Percentiles rank a stretch among this genome's conserved stretches.
phyloP scores from a whole-genome alignment of 2,329 filamentous ascomycete species.

The Monilinia aucupariae region DNA sequence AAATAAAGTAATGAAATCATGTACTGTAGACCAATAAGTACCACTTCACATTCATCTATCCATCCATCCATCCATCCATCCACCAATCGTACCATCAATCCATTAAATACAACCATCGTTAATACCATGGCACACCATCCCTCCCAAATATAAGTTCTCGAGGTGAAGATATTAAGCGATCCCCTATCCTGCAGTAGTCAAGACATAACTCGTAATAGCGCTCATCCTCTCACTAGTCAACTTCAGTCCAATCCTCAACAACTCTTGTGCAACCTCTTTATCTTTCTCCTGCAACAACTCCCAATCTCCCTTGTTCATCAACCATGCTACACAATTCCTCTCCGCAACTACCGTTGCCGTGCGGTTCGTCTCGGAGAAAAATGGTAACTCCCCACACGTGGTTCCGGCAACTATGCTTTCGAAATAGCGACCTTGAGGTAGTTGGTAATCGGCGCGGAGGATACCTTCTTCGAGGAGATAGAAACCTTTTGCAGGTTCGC shows the following conservation, averaged over 20 bases:
- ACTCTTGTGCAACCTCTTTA: constrained; percentile 72
- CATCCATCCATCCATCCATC: not conserved
- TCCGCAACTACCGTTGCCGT: constrained; percentile 85
- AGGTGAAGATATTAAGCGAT: not conserved
- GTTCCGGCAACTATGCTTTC: constrained; percentile 93
- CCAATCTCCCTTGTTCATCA: constrained; percentile 69
- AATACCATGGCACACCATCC: not conserved
- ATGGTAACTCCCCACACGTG: constrained; percentile 91
- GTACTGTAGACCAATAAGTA: not conserved
- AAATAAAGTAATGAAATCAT: not conserved
- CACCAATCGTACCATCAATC: no score
- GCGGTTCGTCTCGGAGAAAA: constrained; percentile 84
- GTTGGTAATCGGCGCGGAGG: constrained; percentile 80
- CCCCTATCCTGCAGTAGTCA: constrained; percentile 38
- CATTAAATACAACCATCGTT: not conserved
- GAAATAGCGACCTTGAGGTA: constrained; percentile 81
- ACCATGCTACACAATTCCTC: constrained; percentile 75
- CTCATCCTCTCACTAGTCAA: constrained; percentile 91
- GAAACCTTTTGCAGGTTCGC: constrained; percentile 74
- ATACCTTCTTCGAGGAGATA: constrained; percentile 89
- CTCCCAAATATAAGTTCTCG: not conserved
- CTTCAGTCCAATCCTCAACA: constrained; percentile 84
- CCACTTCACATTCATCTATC: not conserved
- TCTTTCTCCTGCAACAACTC: constrained; percentile 64
- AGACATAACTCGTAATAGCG: constrained; percentile 52